Percentiles rank a stretch among this genome's conserved stretches.
Evolutionary conservation across 306 rosid genomes (phyloP).

Genomic region (Medicago truncatula): MtrunA17r5.0-ANR NC_053042.1:45648001-45648500

Average conservation of each 20-base stretch:
- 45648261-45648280: conserved; percentile 54
- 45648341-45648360: conserved; percentile 39
- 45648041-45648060: conserved; percentile 40
- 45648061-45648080: conserved; percentile 2
- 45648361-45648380: conserved; percentile 37
- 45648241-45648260: conserved; percentile 51
- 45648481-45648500: too few species aligned
- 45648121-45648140: background rate
- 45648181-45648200: conserved; percentile 43
- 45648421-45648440: background rate
- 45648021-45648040: conserved; percentile 46
- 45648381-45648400: conserved; percentile 10
- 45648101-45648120: conserved; percentile 9
- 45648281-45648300: conserved; percentile 47
- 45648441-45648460: background rate
- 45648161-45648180: conserved; percentile 41
- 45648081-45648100: conserved; percentile 2
- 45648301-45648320: conserved; percentile 43
- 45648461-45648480: too few species aligned
- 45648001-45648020: conserved; percentile 40
- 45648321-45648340: conserved; percentile 46
- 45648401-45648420: conserved; percentile 10
- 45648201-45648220: conserved; percentile 49
- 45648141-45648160: conserved; percentile 33
- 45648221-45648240: conserved; percentile 46